Percentiles rank a stretch among this genome's conserved stretches.
These are phyloP conservation scores for Dothideomycetes sp. DNA, from an alignment of 2,329 filamentous ascomycete genomes.

Conservation along the genomic window DNA sequence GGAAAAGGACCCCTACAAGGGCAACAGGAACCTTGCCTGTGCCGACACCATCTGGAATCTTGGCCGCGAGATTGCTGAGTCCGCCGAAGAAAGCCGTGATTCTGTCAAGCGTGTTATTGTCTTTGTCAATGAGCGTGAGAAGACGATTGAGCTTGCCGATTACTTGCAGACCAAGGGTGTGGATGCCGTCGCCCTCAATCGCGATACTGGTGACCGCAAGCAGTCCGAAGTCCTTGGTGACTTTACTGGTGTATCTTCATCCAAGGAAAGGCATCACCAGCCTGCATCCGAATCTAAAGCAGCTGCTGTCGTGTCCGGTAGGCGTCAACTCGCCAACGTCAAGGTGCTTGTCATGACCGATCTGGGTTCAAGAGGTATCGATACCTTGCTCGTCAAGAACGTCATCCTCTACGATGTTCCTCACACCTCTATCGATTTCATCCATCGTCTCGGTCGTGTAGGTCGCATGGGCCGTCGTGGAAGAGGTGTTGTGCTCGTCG, in stretches of 20 bases:
- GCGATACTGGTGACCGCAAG: conserved; percentile 70
- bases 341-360: conserved; percentile 94
- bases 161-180: conserved; percentile 80
- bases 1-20: conserved; percentile 81
- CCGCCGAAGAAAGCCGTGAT: conserved; percentile 37
- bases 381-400: conserved; percentile 81
- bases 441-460: conserved; percentile 84
- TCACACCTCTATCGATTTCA: conserved; percentile 95
- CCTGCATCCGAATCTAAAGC: neutral
- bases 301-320: neutral
- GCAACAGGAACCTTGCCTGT: conserved; percentile 86
- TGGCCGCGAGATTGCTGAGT: conserved; percentile 57
- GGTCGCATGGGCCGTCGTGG: conserved; percentile 88
- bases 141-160: conserved; percentile 66
- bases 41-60: conserved; percentile 93
- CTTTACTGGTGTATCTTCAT: conserved; percentile 48
- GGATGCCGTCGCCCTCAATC: conserved; percentile 71
- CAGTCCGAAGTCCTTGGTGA: conserved; percentile 64
- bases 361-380: conserved; percentile 82
- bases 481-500: conserved; percentile 79
- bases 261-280: conserved; percentile 1
- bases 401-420: conserved; percentile 97
- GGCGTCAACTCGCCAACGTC: conserved; percentile 56
- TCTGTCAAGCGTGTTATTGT: conserved; percentile 77
- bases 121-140: conserved; percentile 93